phyloP scores from a whole-genome alignment of 2,329 filamentous ascomycete species.

The Venturia asperata region DNA sequence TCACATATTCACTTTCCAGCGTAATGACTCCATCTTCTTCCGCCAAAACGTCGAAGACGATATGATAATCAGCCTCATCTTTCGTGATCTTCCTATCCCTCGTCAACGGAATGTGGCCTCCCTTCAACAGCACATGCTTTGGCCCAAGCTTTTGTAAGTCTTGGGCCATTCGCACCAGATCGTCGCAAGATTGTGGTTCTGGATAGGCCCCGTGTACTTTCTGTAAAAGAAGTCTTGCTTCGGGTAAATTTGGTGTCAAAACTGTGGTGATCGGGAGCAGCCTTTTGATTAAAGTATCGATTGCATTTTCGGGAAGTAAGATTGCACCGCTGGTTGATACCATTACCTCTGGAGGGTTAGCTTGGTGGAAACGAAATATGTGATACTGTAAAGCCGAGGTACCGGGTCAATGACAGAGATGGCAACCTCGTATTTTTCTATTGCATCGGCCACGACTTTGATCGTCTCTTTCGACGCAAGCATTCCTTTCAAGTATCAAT shows the following conservation, averaged over 20 bases:
- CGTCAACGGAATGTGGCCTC: slow-evolving; percentile 77
- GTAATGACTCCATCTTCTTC: slow-evolving; percentile 52
- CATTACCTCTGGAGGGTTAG: slow-evolving; percentile 62
- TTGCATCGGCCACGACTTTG: slow-evolving; percentile 56
- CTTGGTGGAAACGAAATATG: neutral
- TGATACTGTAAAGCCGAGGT: slow-evolving; percentile 27
- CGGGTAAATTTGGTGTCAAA: slow-evolving; percentile 71
- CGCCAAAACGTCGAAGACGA: slow-evolving; percentile 72
- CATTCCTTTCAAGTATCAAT: slow-evolving; percentile 55
- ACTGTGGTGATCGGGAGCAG: slow-evolving; percentile 62
- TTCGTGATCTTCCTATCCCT: slow-evolving; percentile 51
- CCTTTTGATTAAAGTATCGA: slow-evolving; percentile 50
- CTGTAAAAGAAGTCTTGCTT: slow-evolving; percentile 59
- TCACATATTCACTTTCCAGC: slow-evolving; percentile 64
- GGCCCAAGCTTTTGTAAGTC: slow-evolving; percentile 62
- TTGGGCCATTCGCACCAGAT: slow-evolving; percentile 62
- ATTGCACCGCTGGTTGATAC: slow-evolving; percentile 72
- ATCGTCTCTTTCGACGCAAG: slow-evolving; percentile 67
- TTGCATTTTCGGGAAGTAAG: slow-evolving; percentile 59
- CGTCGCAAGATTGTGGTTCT: slow-evolving; percentile 52
- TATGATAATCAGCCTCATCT: slow-evolving; percentile 50
- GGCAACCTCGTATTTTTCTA: slow-evolving; percentile 51
- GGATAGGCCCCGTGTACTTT: slow-evolving; percentile 39
- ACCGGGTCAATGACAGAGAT: slow-evolving; percentile 69
- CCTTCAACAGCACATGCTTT: slow-evolving; percentile 78